These are phyloP conservation scores for Cryphonectria naterciae DNA, from an alignment of 2,329 filamentous ascomycete species.

Conservation along the genomic window DNA sequence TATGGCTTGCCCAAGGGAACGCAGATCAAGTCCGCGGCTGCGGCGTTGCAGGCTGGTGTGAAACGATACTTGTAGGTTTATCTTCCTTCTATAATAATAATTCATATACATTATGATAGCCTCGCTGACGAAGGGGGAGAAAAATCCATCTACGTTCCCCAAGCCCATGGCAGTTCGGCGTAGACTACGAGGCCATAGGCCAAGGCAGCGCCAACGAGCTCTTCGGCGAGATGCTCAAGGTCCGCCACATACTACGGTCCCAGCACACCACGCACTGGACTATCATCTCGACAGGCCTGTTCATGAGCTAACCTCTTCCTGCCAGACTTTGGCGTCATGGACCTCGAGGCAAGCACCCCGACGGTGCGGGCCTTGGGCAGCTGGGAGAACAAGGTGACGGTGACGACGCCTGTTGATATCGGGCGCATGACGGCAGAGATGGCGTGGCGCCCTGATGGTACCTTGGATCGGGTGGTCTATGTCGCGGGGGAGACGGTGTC, in stretches of 20 bases:
- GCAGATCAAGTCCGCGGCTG: constrained; percentile 60
- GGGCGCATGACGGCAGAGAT: constrained; percentile 62
- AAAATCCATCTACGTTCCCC: background rate
- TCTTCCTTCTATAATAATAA: background rate
- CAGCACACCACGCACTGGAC: constrained; percentile 60
- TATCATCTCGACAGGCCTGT: constrained; percentile 71
- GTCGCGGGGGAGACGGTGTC: constrained; percentile 65
- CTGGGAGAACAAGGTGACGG: constrained; percentile 65
- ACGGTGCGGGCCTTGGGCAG: constrained; percentile 59
- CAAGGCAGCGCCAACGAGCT: constrained; percentile 62
- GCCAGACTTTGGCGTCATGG: constrained; percentile 64
- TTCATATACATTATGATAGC: too few relatives aligned
- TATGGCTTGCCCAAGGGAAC: constrained; percentile 60
- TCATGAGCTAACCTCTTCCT: constrained; percentile 74
- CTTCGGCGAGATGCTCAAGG: constrained; percentile 70
- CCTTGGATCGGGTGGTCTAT: constrained; percentile 54
- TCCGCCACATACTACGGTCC: constrained; percentile 54
- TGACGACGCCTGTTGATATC: constrained; percentile 68
- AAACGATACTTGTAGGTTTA: constrained; percentile 52
- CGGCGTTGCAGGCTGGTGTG: constrained; percentile 55
- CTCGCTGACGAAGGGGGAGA: too few relatives aligned
- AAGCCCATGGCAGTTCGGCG: constrained; percentile 72
- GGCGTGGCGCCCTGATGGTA: constrained; percentile 46
- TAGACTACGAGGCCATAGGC: constrained; percentile 71
- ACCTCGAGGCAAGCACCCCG: constrained; percentile 40